Base-by-base conservation (phyloP, 2,329 filamentous ascomycete genomes). In the Colletotrichum higginsianum region DNA sequence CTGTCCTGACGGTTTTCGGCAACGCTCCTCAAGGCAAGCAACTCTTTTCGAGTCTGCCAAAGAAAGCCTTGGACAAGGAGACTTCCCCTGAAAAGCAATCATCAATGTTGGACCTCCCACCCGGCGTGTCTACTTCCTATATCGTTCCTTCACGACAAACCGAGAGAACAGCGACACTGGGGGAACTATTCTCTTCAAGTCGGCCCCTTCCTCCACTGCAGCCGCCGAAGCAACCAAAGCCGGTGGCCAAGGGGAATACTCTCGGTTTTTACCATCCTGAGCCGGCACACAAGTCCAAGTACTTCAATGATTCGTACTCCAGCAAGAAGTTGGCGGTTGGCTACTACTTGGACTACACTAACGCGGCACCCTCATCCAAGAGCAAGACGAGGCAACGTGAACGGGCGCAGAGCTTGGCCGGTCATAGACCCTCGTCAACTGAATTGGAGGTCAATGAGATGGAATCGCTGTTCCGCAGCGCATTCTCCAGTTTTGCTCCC, bases 21-120 rank as follows among this genome's bases (percentile, higher is more conserved):
- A 93, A 91, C 75, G 93, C 93, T 50, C 90, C 92, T 2, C 90
- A 91, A 56, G 88, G 93, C 46, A 92, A 91, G 75, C 93, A 96
- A 72, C 85, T 98, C 4, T 98, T 96, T 80, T 97, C 96, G 4
- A 97, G 95, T 80, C 85, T 98, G 61, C 93, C 82, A 11, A 82
- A 81, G 58, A 84, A 87, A 13, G 82, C 94, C 12, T 87, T 89
- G 62, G 92, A 94, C 77, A 85, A 87, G 47, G 88, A 85, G 23
- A 30, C 18, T 13, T 66, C 61, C 16, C 30, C n/a, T 26, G 49
- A 40, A 62, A 66, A 56, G 23, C 40, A 38, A 13, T 46, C 61
- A 7, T 46, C 61, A 7, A 46, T 56, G 2, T 40, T 61, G 9
- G 62, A 60, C 23, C 84, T 98, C 35, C 95, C 95, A 0, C 91